phyloP scores from a whole-genome alignment of 768 basidiomycete species.

The Hypholoma sublateritium region DNA sequence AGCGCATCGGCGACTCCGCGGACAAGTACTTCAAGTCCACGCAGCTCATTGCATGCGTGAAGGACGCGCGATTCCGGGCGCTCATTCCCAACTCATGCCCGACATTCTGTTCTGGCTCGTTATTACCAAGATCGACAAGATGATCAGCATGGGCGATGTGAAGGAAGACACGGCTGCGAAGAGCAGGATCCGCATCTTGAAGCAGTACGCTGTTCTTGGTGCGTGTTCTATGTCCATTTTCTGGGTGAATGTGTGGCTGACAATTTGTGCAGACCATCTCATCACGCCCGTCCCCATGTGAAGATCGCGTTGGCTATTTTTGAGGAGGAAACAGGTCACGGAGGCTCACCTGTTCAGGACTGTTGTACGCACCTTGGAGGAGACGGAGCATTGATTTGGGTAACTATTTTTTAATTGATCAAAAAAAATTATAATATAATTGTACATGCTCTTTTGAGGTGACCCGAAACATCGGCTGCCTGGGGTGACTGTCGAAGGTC shows the following conservation, averaged over 20 bases:
- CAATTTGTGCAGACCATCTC: conserved; percentile 57
- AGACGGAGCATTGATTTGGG: conserved; percentile 66
- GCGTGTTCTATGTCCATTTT: conserved; percentile 16
- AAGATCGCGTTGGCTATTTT: conserved; percentile 97
- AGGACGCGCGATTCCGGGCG: conserved; percentile 91
- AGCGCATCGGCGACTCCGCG: conserved; percentile 90
- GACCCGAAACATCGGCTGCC: too few species aligned
- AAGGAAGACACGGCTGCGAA: conserved; percentile 95
- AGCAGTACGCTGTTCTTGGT: conserved; percentile 87
- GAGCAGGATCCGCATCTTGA: conserved; percentile 80
- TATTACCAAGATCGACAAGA: conserved; percentile 82
- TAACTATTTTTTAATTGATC: too few species aligned
- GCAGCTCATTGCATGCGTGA: conserved; percentile 90
- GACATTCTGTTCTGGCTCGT: conserved; percentile 96
- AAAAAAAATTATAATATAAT: too few species aligned
- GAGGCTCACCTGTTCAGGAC: conserved; percentile 83
- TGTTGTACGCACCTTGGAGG: conserved; percentile 89
- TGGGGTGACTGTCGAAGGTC: too few species aligned
- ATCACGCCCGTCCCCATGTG: conserved; percentile 89
- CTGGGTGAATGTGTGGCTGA: conserved; percentile 2
- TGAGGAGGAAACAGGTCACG: conserved; percentile 71
- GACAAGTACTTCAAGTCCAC: conserved; percentile 94
- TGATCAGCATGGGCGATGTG: conserved; percentile 93
- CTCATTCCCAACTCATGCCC: too few species aligned
- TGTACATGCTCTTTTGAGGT: too few species aligned